Base-by-base conservation (phyloP, 106 monocot species). In the Chionographis japonica region DNA sequence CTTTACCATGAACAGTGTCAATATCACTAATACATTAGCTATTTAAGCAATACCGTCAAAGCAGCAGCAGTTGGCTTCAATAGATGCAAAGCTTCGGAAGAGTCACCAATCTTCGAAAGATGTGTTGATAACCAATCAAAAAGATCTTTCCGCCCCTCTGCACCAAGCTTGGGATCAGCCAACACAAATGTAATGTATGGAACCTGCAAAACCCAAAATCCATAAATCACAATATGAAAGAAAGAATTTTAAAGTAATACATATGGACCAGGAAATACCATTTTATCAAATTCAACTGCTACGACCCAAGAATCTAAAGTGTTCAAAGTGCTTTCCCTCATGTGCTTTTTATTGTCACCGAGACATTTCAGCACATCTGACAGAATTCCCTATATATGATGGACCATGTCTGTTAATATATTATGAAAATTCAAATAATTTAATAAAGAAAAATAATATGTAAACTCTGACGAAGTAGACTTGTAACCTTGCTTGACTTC, bases 321-420 rank as follows among this genome's bases (percentile, higher is more conserved):
- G 80, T 73, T 85, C 65, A 92, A 68, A 50, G 90, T 84, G 62
- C 83, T 90, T 68, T 98, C 98, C 64, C 98, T 73, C 98, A 93
- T 98, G 53, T 98, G 98, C 63, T 98, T 98, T 61, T 98, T 98
- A 71, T 98, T 98, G 70, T 98, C 98, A 54, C 98, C 81, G 61
- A 98, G 87, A 57, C 98, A 98, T 81, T 98, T 98, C 41, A 98
- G 72, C 18, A 98, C 67, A 88, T 98, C 98, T 49, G 87, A 66
- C 69, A 93, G 75, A 52, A 98, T 71, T 16, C 93, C 93, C 98
- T 89, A 63, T 62, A 60, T 19, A 38, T 53, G 66, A 49, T 18
- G 60, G n/a, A 14, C 4, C 42, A 40, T 4, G 20, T 78, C 14
- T 56, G 50, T 53, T 37, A 72, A 36, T 36, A 51, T 43, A 68